Percentiles rank a stretch among this genome's conserved stretches.
phyloP scores from a whole-genome alignment of 148 eudicot genomes.

The Spergularia marina region DNA sequence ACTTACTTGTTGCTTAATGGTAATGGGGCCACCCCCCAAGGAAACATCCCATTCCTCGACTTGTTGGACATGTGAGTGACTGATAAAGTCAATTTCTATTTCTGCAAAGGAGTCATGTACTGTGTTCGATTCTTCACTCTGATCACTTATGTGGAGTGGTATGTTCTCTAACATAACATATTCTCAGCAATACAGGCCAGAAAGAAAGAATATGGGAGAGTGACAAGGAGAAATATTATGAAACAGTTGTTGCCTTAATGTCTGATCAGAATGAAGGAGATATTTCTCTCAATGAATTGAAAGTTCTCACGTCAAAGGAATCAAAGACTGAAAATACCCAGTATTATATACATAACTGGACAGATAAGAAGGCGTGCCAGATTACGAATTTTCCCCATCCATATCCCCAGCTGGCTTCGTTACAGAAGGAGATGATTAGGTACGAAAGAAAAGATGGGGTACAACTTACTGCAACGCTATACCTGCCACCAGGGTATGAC shows the following conservation, averaged over 20 bases:
- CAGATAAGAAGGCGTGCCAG: slow-evolving; percentile 61
- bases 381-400: slow-evolving; percentile 93
- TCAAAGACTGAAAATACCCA: slow-evolving; percentile 96
- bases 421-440: slow-evolving; percentile 93
- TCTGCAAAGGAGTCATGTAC: not conserved
- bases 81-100: slow-evolving; percentile 9
- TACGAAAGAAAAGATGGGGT: slow-evolving; percentile 92
- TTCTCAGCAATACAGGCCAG: slow-evolving; percentile 69
- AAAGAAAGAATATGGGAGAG: slow-evolving; percentile 99
- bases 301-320: slow-evolving; percentile 83
- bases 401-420: slow-evolving; percentile 81
- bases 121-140: not conserved
- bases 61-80: slow-evolving; percentile 79
- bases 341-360: slow-evolving; percentile 74
- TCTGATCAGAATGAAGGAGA: slow-evolving; percentile 82
- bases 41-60: slow-evolving; percentile 92
- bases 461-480: slow-evolving; percentile 91
- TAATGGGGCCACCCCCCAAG: slow-evolving; percentile 88
- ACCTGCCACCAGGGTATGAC: slow-evolving; percentile 94
- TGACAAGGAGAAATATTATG: slow-evolving; percentile 86
- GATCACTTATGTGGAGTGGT: not conserved
- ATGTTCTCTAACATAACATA: slow-evolving; percentile 12
- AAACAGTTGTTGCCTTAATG: slow-evolving; percentile 83
- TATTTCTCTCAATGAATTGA: slow-evolving; percentile 52
- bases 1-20: slow-evolving; percentile 78